These are phyloP conservation scores for Fusarium sterilihyphosum DNA, from an alignment of 2,329 filamentous ascomycete genomes.

Conservation along the genomic window DNA sequence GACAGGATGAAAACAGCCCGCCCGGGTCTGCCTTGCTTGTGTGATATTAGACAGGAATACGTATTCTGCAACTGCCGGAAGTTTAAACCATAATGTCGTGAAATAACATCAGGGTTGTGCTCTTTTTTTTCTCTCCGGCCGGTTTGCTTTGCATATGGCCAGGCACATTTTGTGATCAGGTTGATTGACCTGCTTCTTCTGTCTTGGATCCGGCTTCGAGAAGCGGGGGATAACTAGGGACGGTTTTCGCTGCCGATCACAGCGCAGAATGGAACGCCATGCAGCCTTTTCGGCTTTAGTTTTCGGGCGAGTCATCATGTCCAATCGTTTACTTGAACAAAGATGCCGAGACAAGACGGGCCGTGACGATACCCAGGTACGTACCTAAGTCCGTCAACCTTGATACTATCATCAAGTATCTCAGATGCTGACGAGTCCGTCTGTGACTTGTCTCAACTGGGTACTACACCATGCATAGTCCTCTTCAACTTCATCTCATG, in stretches of 20 bases:
- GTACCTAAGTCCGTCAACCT: background rate
- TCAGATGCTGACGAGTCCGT: background rate
- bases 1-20: conserved; percentile 6
- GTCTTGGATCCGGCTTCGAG: conserved; percentile 35
- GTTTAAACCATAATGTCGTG: background rate
- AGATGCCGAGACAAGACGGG: conserved; percentile 34
- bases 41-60: conserved; percentile 4
- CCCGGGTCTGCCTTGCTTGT: conserved; percentile 6
- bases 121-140: background rate
- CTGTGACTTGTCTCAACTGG: background rate
- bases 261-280: conserved; percentile 28
- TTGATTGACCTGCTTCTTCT: conserved; percentile 15
- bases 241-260: conserved; percentile 32
- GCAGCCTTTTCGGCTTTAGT: conserved; percentile 24
- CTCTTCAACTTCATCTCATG: background rate
- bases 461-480: background rate
- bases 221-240: conserved; percentile 29
- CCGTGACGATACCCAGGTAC: conserved; percentile 14
- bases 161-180: background rate
- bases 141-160: background rate
- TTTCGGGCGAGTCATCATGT: background rate
- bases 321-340: conserved; percentile 19
- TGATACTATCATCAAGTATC: background rate
- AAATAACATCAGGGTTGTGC: background rate
- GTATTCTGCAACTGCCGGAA: conserved; percentile 27